Evolutionary conservation across 768 basidiomycete species (phyloP), one percentile per base, ranked within the genome.

Genomic region (Mycena epipterygia): DNA sequence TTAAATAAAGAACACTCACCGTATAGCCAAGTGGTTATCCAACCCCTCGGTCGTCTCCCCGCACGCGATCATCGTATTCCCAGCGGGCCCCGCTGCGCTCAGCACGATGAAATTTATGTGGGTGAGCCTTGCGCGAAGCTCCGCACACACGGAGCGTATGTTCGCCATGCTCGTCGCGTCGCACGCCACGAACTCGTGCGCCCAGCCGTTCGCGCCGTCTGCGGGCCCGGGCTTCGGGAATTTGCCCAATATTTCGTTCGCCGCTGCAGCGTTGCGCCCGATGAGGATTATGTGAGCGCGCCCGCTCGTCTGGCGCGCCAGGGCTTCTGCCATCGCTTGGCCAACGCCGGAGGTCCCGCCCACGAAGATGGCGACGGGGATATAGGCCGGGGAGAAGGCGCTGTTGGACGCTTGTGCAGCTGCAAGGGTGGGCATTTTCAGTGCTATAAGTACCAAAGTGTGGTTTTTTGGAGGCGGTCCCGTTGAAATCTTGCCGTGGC

Each of bases 31-130:
- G 33, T 68, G 57, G 16, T 51, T 25, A 21, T 68, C 51, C 1
- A 68, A 25, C 49, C 67, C 67, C 58, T 68, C 67, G 7, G 29
- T 4, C 39, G 67, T 68, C 49, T 73, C 68, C 71, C 75, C 49
- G 58, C 59, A 56, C 74, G 4, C 27, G 12, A 21, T 25, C 32
- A 64, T 30, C 13, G 55, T 64, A 37, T 60, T 60, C n/a, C 25
- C 67, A 25, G 30, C 52, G 21, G 63, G 63, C 19, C 58, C 55
- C 23, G 11, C 67, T 2, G 75, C 42, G 12, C 76, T 72, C 48
- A 81, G 63, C 14, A 81, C 78, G 63, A 83, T 72, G 68, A 76
- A 82, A 76, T 83, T 83, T 32, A 83, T 21, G 67, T 78, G 78
- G 27, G 71, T 69, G 8, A 82, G 76, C 2, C 69, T 56, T 5